These are phyloP conservation scores for Ceratobasidium sp. DNA, from an alignment of 1,284 basidiomycete species.

Conservation along the genomic window DNA sequence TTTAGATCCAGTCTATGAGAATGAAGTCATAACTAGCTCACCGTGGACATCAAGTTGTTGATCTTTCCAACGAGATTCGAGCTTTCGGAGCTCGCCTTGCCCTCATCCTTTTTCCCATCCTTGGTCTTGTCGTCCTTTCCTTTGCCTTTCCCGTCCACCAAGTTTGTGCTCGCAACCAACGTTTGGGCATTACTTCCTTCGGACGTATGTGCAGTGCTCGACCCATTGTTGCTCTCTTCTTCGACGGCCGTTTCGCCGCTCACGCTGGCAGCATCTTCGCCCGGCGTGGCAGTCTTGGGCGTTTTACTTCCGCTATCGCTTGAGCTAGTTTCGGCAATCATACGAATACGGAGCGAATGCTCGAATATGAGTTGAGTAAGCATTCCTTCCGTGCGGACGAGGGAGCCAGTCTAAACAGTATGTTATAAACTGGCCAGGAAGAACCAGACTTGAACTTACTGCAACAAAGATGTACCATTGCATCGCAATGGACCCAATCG, in stretches of 20 bases:
- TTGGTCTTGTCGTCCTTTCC: conserved; percentile 43
- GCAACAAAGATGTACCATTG: conserved; percentile 52
- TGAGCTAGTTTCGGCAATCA: conserved; percentile 47
- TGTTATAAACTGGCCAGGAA: not conserved
- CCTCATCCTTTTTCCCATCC: conserved; percentile 44
- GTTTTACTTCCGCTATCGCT: not conserved
- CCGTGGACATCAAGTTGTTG: conserved; percentile 58
- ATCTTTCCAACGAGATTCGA: conserved; percentile 62
- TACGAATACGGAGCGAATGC: conserved; percentile 70
- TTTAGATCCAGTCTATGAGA: conserved; percentile 49
- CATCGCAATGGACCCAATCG: conserved; percentile 48
- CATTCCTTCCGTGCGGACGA: conserved; percentile 66
- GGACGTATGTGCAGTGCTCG: conserved; percentile 39
- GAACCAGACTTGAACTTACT: too few species aligned
- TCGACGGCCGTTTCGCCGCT: conserved; percentile 39
- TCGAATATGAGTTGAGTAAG: conserved; percentile 75
- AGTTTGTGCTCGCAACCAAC: conserved; percentile 8
- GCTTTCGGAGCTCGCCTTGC: conserved; percentile 42
- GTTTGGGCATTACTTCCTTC: conserved; percentile 26
- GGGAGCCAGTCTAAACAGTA: conserved; percentile 49
- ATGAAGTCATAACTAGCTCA: not conserved
- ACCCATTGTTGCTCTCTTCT: conserved; percentile 23
- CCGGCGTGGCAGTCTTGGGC: conserved; percentile 39
- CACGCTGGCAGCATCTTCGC: conserved; percentile 44
- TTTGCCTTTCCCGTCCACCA: conserved; percentile 23